A percentile compares a stretch with the other conserved stretches of the same genome.
Evolutionary conservation across 805 yeast genomes (phyloP).

Genomic region (Candida coleopterorum): DNA sequence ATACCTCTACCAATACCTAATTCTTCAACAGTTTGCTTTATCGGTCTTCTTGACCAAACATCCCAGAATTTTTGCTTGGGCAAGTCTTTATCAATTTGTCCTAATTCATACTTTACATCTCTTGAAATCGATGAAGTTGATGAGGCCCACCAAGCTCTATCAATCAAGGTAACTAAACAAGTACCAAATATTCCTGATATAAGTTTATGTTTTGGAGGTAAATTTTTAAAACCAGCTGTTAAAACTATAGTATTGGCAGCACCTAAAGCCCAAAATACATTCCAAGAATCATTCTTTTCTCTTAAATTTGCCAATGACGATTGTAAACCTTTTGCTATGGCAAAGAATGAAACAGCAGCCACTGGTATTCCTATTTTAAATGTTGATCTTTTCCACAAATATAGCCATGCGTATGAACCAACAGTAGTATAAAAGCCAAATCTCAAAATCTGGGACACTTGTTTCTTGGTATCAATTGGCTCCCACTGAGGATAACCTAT

Average conservation of each 20-base stretch:
- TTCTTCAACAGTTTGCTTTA: conserved; percentile 72
- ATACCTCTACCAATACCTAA: conserved; percentile 68
- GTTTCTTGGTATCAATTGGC: conserved; percentile 53
- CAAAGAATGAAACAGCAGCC: conserved; percentile 43
- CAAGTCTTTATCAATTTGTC: conserved; percentile 34
- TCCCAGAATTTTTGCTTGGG: conserved; percentile 65
- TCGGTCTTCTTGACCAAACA: conserved; percentile 72
- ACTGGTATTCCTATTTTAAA: conserved; percentile 37
- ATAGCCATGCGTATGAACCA: conserved; percentile 46
- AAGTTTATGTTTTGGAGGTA: conserved; percentile 39
- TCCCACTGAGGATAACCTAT: conserved; percentile 43
- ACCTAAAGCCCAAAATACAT: conserved; percentile 57
- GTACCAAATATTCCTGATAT: conserved; percentile 40
- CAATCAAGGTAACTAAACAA: conserved; percentile 30
- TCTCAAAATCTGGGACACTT: conserved; percentile 44
- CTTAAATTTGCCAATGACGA: conserved; percentile 48
- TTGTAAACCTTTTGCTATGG: conserved; percentile 41
- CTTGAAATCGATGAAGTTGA: conserved; percentile 34
- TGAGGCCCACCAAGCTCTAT: conserved; percentile 39
- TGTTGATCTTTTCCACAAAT: conserved; percentile 40
- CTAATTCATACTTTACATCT: conserved; percentile 34
- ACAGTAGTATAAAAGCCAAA: conserved; percentile 44
- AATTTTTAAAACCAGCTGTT: conserved; percentile 37
- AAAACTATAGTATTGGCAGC: conserved; percentile 45
- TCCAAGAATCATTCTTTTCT: conserved; percentile 58